These are phyloP conservation scores for Diutina ranongensis DNA, from an alignment of 1,139 yeast species.

Conservation along the genomic window DNA sequence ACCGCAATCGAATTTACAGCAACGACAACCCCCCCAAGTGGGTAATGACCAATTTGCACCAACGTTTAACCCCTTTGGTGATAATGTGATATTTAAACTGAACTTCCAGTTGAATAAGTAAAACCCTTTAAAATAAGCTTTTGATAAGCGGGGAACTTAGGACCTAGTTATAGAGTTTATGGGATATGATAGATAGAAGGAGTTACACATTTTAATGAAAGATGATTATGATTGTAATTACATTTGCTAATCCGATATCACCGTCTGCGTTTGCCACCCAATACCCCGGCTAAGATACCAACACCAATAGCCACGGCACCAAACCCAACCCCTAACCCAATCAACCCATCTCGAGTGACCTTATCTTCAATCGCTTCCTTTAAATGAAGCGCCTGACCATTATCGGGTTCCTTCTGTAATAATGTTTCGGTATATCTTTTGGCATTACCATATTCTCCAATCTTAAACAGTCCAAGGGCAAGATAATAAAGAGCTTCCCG, in stretches of 20 bases:
- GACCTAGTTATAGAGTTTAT: background rate
- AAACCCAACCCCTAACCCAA: constrained; percentile 80
- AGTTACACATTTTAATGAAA: background rate
- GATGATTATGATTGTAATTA: too few relatives aligned
- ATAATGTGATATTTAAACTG: constrained; percentile 4
- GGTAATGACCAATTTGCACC: constrained; percentile 8
- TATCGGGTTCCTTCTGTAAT: constrained; percentile 70
- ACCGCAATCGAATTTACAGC: constrained; percentile 6
- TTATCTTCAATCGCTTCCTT: constrained; percentile 73
- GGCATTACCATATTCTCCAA: constrained; percentile 81
- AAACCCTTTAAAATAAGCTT: background rate
- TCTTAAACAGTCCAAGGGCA: constrained; percentile 77
- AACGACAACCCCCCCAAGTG: constrained; percentile 9
- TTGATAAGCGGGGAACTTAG: background rate
- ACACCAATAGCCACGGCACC: constrained; percentile 79
- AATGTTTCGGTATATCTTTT: constrained; percentile 75
- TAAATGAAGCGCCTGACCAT: constrained; percentile 62
- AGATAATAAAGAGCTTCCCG: constrained; percentile 85
- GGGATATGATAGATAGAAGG: background rate
- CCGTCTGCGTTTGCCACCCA: constrained; percentile 17
- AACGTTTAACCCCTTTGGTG: constrained; percentile 10
- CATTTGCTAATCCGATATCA: too few relatives aligned
- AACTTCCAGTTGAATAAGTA: constrained; percentile 4
- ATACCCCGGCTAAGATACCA: constrained; percentile 47
- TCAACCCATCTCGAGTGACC: constrained; percentile 75